Conservation (phyloP, 2,329 filamentous ascomycete genomes). For the Thielaviopsis euricoi region DNA sequence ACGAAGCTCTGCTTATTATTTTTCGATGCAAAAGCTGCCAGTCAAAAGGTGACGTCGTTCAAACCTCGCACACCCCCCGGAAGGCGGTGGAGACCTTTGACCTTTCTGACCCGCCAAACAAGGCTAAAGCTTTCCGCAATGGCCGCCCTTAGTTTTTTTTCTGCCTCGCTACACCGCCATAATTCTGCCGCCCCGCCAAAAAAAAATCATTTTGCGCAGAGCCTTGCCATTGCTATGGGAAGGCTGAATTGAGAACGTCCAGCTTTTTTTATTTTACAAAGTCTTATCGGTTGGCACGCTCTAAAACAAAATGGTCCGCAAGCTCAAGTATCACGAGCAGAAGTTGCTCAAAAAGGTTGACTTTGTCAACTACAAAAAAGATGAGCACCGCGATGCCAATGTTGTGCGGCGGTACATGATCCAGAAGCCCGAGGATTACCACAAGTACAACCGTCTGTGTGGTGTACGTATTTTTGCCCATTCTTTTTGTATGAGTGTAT, state of each 20-base stretch:
- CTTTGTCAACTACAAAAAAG: slow-evolving; percentile 84
- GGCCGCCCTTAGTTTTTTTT: slow-evolving; percentile 2
- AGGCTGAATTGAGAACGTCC: not conserved
- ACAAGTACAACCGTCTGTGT: slow-evolving; percentile 47
- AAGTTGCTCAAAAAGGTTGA: slow-evolving; percentile 88
- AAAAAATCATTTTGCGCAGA: slow-evolving; percentile 5
- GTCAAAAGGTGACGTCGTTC: not conserved
- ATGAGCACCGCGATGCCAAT: slow-evolving; percentile 68
- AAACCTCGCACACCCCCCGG: too few relatives aligned
- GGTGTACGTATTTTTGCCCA: slow-evolving; percentile 35
- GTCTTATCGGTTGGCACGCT: not conserved
- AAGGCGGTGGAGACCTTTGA: not conserved
- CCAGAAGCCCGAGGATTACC: slow-evolving; percentile 77
- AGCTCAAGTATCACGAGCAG: slow-evolving; percentile 93
- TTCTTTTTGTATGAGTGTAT: not conserved
- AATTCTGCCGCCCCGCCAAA: slow-evolving; percentile 10
- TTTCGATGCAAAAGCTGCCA: too few relatives aligned
- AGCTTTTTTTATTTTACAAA: not conserved
- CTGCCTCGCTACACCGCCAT: slow-evolving; percentile 5
- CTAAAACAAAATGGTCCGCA: slow-evolving; percentile 59
- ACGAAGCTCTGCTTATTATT: too few relatives aligned
- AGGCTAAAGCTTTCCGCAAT: not conserved
- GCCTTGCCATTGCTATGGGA: not conserved
- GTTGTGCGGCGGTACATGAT: slow-evolving; percentile 80
- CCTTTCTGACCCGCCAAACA: not conserved